Percentiles rank a stretch among this genome's conserved stretches.
Conservation (phyloP, 2,329 filamentous ascomycete species). For the Phyllosticta ampelicida region DNA sequence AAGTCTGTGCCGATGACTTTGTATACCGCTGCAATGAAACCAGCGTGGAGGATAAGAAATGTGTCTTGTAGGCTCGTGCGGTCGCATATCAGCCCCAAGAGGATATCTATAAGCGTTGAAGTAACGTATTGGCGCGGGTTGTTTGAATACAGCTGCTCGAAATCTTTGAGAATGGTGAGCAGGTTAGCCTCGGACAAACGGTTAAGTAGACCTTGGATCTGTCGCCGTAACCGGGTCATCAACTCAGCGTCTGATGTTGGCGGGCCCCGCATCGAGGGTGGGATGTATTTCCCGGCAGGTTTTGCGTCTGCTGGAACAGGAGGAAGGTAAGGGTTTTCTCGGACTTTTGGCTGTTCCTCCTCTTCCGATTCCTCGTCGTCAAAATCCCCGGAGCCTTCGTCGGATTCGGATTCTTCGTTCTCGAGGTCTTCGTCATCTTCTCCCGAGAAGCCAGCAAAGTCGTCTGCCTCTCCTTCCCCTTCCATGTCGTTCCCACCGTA, state of each 20-base stretch:
- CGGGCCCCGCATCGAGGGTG: conserved; percentile 66
- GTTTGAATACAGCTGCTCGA: conserved; percentile 73
- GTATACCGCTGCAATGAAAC: conserved; percentile 80
- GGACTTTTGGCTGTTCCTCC: conserved; percentile 34
- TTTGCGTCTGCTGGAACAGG: conserved; percentile 41
- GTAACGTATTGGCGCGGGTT: conserved; percentile 85
- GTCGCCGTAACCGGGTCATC: conserved; percentile 59
- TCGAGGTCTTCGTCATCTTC: conserved; percentile 18
- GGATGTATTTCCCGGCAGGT: conserved; percentile 65
- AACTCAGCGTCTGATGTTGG: conserved; percentile 55
- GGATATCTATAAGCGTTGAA: conserved; percentile 62
- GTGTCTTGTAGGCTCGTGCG: conserved; percentile 71
- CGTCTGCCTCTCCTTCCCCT: conserved; percentile 27
- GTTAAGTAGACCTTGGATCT: conserved; percentile 83
- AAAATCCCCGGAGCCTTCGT: conserved; percentile 11
- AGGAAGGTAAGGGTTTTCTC: conserved; percentile 84
- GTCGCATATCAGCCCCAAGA: conserved; percentile 72
- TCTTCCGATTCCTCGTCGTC: conserved; percentile 16
- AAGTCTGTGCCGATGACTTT: conserved; percentile 82
- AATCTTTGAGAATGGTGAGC: conserved; percentile 67
- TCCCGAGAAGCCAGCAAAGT: conserved; percentile 4
- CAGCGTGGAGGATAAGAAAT: conserved; percentile 81
- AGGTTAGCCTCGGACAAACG: conserved; percentile 87
- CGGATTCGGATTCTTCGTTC: conserved; percentile 15
- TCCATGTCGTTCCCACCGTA: conserved; percentile 15